Evolutionary conservation across 345 rosid species (phyloP).

Genomic region (Eutrema yunnanense): DNA sequence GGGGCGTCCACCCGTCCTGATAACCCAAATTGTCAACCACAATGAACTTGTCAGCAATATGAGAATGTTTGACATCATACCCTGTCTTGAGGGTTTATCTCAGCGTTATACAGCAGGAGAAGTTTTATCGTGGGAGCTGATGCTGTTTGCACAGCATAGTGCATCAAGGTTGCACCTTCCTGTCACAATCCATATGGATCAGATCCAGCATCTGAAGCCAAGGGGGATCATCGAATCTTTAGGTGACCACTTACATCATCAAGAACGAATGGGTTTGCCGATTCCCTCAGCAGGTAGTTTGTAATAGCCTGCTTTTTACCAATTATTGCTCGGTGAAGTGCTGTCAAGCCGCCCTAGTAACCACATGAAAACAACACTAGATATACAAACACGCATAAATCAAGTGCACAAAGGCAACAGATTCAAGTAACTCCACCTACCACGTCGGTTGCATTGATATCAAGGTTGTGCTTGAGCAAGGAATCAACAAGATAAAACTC

Average conservation of each 20-base stretch:
- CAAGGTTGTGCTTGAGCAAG: slow-evolving; percentile 72
- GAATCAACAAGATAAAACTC: slow-evolving; percentile 72
- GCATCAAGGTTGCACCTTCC: slow-evolving; percentile 92
- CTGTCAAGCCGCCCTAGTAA: slow-evolving; percentile 73
- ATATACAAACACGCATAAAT: background rate
- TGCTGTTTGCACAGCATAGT: slow-evolving; percentile 87
- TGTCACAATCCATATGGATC: slow-evolving; percentile 22
- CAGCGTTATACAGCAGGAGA: slow-evolving; percentile 71
- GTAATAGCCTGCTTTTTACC: slow-evolving; percentile 81
- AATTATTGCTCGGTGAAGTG: slow-evolving; percentile 77
- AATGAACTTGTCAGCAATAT: background rate
- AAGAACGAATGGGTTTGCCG: slow-evolving; percentile 74
- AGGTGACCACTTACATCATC: slow-evolving; percentile 49
- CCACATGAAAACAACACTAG: background rate
- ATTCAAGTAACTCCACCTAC: slow-evolving; percentile 28
- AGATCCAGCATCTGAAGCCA: slow-evolving; percentile 17
- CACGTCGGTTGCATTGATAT: slow-evolving; percentile 72
- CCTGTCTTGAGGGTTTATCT: slow-evolving; percentile 76
- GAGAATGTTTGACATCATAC: slow-evolving; percentile 33
- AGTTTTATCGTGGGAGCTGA: slow-evolving; percentile 71
- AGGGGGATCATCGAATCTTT: background rate
- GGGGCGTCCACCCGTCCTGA: slow-evolving; percentile 96
- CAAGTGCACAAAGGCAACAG: background rate
- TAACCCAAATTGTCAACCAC: slow-evolving; percentile 15
- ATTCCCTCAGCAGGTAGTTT: slow-evolving; percentile 81